phyloP scores from a whole-genome alignment of 2,329 filamentous ascomycete genomes.

The Podosphaera fusca region DNA sequence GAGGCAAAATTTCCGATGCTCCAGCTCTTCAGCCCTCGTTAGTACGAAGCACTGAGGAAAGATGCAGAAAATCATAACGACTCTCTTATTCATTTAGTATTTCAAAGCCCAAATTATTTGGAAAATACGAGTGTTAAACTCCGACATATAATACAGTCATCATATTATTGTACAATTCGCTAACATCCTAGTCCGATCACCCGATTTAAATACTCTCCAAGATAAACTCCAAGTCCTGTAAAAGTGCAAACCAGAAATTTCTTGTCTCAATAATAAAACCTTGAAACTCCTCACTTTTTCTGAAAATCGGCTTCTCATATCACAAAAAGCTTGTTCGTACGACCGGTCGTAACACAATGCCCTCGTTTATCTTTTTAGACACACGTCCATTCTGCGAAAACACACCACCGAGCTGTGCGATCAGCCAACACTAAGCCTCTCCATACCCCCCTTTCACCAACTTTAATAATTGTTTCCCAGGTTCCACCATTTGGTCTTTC shows the following conservation, averaged over 20 bases:
- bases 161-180: background rate
- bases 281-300: background rate
- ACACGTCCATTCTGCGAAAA: constrained; percentile 62
- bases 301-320: background rate
- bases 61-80: background rate
- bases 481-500: constrained; percentile 50
- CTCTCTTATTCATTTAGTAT: background rate
- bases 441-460: constrained; percentile 62
- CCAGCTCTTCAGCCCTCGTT: too few relatives aligned
- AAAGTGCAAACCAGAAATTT: background rate
- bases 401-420: constrained; percentile 66
- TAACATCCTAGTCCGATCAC: background rate
- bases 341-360: background rate
- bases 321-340: background rate
- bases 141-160: background rate
- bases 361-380: background rate
- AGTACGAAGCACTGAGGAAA: background rate
- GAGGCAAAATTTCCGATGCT: too few relatives aligned
- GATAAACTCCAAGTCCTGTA: background rate
- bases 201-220: background rate
- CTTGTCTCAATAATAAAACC: background rate
- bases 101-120: background rate
- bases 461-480: constrained; percentile 85
- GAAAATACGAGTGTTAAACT: background rate
- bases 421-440: constrained; percentile 63